phyloP scores from a whole-genome alignment of 1,284 basidiomycete species.

The Austroboletus niveus region DNA sequence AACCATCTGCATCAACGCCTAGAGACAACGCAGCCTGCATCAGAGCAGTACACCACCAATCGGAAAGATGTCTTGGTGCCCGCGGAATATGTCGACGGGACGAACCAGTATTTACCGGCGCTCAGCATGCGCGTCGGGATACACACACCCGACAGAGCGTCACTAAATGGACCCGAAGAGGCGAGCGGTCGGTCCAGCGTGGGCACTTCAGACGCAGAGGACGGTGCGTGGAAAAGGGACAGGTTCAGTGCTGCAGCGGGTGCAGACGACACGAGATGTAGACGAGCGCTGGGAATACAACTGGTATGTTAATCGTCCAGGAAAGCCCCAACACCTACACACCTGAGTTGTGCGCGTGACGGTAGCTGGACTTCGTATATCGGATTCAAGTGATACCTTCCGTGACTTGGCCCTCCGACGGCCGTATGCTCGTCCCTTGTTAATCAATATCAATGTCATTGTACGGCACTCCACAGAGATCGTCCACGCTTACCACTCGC shows the following conservation, averaged over 20 bases:
- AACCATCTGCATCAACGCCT: not conserved
- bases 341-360: constrained; percentile 60
- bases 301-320: not conserved
- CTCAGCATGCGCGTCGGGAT: constrained; percentile 51
- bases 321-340: constrained; percentile 19
- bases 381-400: constrained; percentile 67
- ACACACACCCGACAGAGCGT: constrained; percentile 67
- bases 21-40: constrained; percentile 24
- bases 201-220: constrained; percentile 12
- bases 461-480: not conserved
- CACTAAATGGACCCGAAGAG: constrained; percentile 79
- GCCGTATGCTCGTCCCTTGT: constrained; percentile 53
- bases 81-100: constrained; percentile 72
- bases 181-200: constrained; percentile 46
- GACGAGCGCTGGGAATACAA: constrained; percentile 50
- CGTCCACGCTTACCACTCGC: constrained; percentile 58
- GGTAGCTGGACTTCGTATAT: constrained; percentile 61
- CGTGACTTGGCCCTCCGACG: constrained; percentile 65
- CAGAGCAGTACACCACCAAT: constrained; percentile 59
- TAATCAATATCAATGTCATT: not conserved
- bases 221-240: constrained; percentile 49
- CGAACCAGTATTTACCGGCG: constrained; percentile 65
- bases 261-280: constrained; percentile 54
- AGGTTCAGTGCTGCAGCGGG: constrained; percentile 54
- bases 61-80: constrained; percentile 59